Evolutionary conservation across 345 rosid species (phyloP).

Genomic region (Pseudoturritis turrita): DNA sequence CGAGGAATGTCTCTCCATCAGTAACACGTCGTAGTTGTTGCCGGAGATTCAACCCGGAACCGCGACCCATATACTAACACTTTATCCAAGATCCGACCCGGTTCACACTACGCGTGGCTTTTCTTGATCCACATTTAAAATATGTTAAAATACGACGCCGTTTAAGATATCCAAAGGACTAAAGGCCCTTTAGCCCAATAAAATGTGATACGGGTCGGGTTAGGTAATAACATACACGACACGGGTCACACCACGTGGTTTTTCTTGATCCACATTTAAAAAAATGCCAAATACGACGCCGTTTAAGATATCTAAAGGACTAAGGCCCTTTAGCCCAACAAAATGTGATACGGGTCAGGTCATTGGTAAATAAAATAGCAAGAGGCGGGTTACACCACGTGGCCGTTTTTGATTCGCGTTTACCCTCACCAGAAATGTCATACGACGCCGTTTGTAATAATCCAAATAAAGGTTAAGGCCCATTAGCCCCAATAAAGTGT

Average conservation of each 20-base stretch:
- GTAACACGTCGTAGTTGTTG: neutral
- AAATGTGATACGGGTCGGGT: neutral
- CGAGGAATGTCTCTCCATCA: constrained; percentile 53
- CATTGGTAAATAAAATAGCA: neutral
- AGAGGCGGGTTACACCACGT: neutral
- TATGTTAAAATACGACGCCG: neutral
- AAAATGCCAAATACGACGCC: neutral
- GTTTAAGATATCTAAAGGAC: neutral
- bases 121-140: neutral
- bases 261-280: neutral
- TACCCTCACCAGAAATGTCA: neutral
- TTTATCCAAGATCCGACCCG: constrained; percentile 22
- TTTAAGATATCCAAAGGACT: no score
- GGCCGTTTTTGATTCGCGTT: neutral
- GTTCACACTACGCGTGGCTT: neutral
- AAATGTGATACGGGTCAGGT: neutral
- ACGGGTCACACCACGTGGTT: no score
- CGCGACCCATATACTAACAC: constrained; percentile 19
- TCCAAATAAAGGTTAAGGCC: neutral
- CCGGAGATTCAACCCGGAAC: constrained; percentile 23
- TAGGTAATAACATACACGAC: no score
- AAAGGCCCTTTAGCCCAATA: neutral
- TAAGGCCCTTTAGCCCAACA: neutral
- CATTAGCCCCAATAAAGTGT: neutral
- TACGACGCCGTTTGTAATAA: neutral